Conservation (phyloP, 2,329 filamentous ascomycete species). For the Penicillium sp. region DNA sequence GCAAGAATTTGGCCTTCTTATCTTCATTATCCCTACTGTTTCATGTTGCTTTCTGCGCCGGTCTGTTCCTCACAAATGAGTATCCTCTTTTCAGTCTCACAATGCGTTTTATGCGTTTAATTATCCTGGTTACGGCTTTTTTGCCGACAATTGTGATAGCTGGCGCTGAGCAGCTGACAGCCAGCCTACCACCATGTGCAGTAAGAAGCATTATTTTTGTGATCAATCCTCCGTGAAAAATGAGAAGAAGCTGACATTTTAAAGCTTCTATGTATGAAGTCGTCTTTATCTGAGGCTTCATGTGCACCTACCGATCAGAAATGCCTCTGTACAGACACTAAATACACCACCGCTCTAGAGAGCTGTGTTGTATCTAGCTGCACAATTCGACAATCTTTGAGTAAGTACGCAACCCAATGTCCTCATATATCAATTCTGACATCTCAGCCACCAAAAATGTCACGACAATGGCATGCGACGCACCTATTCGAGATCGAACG, state of each 20-base stretch:
- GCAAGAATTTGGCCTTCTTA: background rate
- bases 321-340: conserved; percentile 46
- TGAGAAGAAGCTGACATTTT: conserved; percentile 1
- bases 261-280: conserved; percentile 30
- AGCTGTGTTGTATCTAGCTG: conserved; percentile 41
- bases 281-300: conserved; percentile 35
- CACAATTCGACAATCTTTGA: conserved; percentile 43
- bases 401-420: conserved; percentile 25
- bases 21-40: background rate
- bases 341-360: conserved; percentile 36
- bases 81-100: background rate
- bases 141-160: conserved; percentile 14
- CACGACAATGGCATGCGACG: conserved; percentile 44
- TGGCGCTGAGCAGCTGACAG: conserved; percentile 17
- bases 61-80: conserved; percentile 7
- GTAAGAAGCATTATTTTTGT: conserved; percentile 16
- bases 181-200: conserved; percentile 26
- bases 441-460: conserved; percentile 47
- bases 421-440: conserved; percentile 11
- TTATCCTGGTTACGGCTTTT: conserved; percentile 8
- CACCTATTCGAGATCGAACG: conserved; percentile 42
- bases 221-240: background rate
- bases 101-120: conserved; percentile 12
- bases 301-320: conserved; percentile 43
- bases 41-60: background rate